Percentiles rank a stretch among this genome's conserved stretches.
These are phyloP conservation scores for Furcasterigmium sp. DNA, from an alignment of 2,329 filamentous ascomycete species.

Conservation along the genomic window DNA sequence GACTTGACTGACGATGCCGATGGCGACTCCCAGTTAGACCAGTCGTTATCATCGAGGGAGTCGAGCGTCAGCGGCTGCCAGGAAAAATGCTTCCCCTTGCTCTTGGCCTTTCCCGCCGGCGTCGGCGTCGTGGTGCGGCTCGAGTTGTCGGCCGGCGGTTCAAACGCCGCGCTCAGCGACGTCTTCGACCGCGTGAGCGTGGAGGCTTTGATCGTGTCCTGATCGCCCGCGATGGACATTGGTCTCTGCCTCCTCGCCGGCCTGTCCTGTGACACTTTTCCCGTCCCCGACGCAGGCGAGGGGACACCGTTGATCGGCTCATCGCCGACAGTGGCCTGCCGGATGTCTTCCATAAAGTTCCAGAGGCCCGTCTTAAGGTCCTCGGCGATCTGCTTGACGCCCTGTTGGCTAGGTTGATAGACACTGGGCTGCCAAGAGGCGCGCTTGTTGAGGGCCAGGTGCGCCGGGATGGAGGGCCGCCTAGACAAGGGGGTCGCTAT, in stretches of 20 bases:
- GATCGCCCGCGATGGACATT: slow-evolving; percentile 22
- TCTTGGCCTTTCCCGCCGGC: slow-evolving; percentile 20
- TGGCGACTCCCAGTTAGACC: slow-evolving; percentile 59
- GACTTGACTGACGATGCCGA: slow-evolving; percentile 44
- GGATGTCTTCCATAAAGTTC: slow-evolving; percentile 92
- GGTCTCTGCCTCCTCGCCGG: slow-evolving; percentile 5
- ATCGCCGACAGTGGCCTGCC: slow-evolving; percentile 93
- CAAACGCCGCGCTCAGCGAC: slow-evolving; percentile 32
- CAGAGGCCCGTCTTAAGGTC: slow-evolving; percentile 86
- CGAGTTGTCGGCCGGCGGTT: slow-evolving; percentile 25
- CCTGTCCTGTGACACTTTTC: slow-evolving; percentile 5
- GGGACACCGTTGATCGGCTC: slow-evolving; percentile 64
- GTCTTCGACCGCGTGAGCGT: slow-evolving; percentile 32
- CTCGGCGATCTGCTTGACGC: slow-evolving; percentile 73
- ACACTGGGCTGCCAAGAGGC: slow-evolving; percentile 54
- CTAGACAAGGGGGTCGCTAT: slow-evolving; percentile 15
- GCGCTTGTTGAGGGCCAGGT: slow-evolving; percentile 44
- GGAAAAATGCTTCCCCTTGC: slow-evolving; percentile 51
- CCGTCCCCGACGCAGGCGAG: slow-evolving; percentile 9
- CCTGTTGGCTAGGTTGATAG: slow-evolving; percentile 36
- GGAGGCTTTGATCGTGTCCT: slow-evolving; percentile 42
- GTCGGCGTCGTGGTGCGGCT: slow-evolving; percentile 21
- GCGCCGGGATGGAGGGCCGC: slow-evolving; percentile 27
- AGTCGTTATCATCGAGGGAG: slow-evolving; percentile 55
- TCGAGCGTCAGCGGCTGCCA: slow-evolving; percentile 55